Percentiles rank a stretch among this genome's conserved stretches.
Conservation (phyloP, 2,329 filamentous ascomycete genomes). For the Arachnopeziza araneosa region DNA sequence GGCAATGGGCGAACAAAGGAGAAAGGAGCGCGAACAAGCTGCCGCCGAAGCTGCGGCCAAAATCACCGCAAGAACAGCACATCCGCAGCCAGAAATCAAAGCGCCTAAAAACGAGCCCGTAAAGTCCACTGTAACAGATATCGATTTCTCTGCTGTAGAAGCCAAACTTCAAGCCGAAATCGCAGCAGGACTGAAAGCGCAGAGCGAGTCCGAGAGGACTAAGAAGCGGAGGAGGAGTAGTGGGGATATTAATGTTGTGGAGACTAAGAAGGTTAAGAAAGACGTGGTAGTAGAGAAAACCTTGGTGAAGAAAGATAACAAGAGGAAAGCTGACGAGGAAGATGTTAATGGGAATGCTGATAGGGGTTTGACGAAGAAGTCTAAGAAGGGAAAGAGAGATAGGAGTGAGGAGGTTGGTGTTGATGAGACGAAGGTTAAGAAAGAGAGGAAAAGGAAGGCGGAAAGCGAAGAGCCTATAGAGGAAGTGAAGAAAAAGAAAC, state of each 20-base stretch:
- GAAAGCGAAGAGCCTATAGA: not conserved
- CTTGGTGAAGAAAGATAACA: slow-evolving; percentile 7
- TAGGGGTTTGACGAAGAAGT: slow-evolving; percentile 36
- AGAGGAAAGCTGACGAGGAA: slow-evolving; percentile 3
- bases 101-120: slow-evolving; percentile 13
- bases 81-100: no score
- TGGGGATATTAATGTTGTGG: not conserved
- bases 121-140: slow-evolving; percentile 3
- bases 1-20: not conserved
- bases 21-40: slow-evolving; percentile 6
- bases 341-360: slow-evolving; percentile 13
- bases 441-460: slow-evolving; percentile 4
- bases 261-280: not conserved
- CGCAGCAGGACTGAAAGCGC: slow-evolving; percentile 18
- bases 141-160: slow-evolving; percentile 18
- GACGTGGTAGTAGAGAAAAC: not conserved
- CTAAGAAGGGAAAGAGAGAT: slow-evolving; percentile 28
- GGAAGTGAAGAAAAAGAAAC: not conserved
- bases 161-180: slow-evolving; percentile 17
- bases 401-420: slow-evolving; percentile 10
- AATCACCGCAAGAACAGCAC: not conserved
- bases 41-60: not conserved
- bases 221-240: slow-evolving; percentile 15
- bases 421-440: slow-evolving; percentile 7
- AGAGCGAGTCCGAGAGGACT: slow-evolving; percentile 2